phyloP scores from a whole-genome alignment of 805 yeast species.

The Pachysolen tannophilus region DNA sequence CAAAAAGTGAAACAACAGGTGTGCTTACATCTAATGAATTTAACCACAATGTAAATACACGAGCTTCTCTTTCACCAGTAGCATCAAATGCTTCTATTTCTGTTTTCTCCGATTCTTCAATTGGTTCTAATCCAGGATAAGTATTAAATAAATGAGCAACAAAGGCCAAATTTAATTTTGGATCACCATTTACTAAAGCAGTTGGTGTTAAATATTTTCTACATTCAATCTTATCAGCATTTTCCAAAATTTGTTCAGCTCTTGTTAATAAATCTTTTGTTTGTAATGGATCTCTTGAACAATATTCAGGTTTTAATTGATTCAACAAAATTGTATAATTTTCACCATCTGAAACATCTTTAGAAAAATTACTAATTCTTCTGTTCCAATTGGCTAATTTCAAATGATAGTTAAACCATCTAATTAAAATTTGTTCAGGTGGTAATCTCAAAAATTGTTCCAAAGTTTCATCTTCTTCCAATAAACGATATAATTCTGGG shows the following conservation, averaged over 20 bases:
- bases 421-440: constrained; percentile 91
- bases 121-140: constrained; percentile 92
- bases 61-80: constrained; percentile 98
- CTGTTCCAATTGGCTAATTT: constrained; percentile 87
- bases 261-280: constrained; percentile 66
- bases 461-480: constrained; percentile 94
- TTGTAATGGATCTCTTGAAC: constrained; percentile 79
- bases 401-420: constrained; percentile 97
- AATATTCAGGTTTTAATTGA: constrained; percentile 77
- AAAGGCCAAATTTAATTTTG: constrained; percentile 92
- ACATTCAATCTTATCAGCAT: constrained; percentile 87
- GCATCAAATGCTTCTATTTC: constrained; percentile 98
- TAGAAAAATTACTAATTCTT: constrained; percentile 77
- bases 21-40: constrained; percentile 96
- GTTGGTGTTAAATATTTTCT: constrained; percentile 93
- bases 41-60: constrained; percentile 96
- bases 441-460: constrained; percentile 95
- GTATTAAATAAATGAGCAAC: constrained; percentile 97
- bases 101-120: constrained; percentile 83
- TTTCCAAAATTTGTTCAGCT: constrained; percentile 78
- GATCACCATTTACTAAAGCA: constrained; percentile 91
- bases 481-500: constrained; percentile 89
- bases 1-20: constrained; percentile 83
- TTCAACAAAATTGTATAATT: constrained; percentile 83
- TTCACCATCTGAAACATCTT: constrained; percentile 91